A percentile compares a stretch with the other conserved stretches of the same genome.
These are phyloP conservation scores for Xylaria polymorpha DNA, from an alignment of 2,329 filamentous ascomycete genomes.

Conservation along the genomic window DNA sequence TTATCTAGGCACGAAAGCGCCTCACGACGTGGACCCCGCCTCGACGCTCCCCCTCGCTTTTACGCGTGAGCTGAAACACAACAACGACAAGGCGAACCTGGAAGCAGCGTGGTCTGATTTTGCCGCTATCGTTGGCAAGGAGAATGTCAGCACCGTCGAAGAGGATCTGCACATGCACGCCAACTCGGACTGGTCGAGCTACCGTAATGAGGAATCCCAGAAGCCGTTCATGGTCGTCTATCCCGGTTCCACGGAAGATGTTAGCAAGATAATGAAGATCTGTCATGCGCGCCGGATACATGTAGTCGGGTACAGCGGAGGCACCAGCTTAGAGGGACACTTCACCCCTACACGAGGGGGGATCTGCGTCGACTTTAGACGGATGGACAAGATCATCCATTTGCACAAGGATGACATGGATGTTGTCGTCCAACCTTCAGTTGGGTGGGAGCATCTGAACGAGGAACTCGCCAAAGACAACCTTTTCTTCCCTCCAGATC, in stretches of 20 bases:
- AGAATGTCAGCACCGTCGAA: constrained; percentile 71
- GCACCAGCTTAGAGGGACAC: constrained; percentile 82
- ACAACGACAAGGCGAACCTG: constrained; percentile 70
- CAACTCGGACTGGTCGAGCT: constrained; percentile 72
- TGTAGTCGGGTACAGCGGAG: constrained; percentile 79
- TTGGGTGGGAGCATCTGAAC: constrained; percentile 84
- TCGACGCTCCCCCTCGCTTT: constrained; percentile 71
- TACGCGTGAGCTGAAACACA: constrained; percentile 64
- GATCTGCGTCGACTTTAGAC: constrained; percentile 79
- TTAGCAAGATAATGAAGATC: constrained; percentile 79
- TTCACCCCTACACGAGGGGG: constrained; percentile 79
- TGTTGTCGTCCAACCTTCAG: constrained; percentile 75
- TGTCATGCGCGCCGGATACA: constrained; percentile 77
- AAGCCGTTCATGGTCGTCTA: constrained; percentile 76
- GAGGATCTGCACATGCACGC: constrained; percentile 67
- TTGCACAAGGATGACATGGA: constrained; percentile 76
- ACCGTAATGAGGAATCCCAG: constrained; percentile 61
- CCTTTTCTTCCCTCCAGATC: constrained; percentile 87
- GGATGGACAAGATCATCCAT: constrained; percentile 77
- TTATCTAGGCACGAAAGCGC: constrained; percentile 68
- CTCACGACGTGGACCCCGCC: constrained; percentile 60
- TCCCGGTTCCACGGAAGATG: constrained; percentile 78
- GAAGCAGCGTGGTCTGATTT: constrained; percentile 79
- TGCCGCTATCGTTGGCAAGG: constrained; percentile 70
- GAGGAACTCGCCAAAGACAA: constrained; percentile 74